phyloP scores from a whole-genome alignment of 2,329 filamentous ascomycete species.

The Samsoniella hepiali region DNA sequence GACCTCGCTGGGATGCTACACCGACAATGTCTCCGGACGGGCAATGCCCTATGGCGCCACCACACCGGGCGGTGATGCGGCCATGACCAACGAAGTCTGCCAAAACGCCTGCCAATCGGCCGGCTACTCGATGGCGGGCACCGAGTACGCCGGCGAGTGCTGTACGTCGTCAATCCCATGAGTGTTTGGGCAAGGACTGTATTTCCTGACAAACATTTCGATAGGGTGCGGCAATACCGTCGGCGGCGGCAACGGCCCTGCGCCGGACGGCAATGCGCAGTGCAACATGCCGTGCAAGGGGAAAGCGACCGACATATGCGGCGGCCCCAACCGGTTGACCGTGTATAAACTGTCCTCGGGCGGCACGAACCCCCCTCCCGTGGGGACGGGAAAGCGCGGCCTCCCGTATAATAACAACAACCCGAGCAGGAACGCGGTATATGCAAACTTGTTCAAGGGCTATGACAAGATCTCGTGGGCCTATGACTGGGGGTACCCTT shows the following conservation, averaged over 20 bases:
- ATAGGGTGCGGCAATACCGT: not conserved
- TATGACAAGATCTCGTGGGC: not conserved
- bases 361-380: not conserved
- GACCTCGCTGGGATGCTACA: slow-evolving; percentile 5
- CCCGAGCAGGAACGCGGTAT: not conserved
- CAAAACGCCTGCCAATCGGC: slow-evolving; percentile 1
- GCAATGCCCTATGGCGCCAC: not conserved
- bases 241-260: not conserved
- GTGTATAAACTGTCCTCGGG: not conserved
- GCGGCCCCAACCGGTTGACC: not conserved
- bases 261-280: not conserved
- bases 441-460: slow-evolving; percentile 9
- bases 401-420: slow-evolving; percentile 5
- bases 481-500: slow-evolving; percentile 4
- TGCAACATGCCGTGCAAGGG: slow-evolving; percentile 5
- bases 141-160: slow-evolving; percentile 7
- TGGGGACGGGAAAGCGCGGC: not conserved
- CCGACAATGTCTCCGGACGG: not conserved
- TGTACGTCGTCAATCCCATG: not conserved
- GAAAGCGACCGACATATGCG: not conserved
- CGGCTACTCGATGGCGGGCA: not conserved
- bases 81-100: slow-evolving; percentile 4
- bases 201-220: not conserved
- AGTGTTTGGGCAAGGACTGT: not conserved
- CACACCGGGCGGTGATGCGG: not conserved